phyloP scores from a whole-genome alignment of 2,329 filamentous ascomycete species.

The Aspergillus sp. region DNA sequence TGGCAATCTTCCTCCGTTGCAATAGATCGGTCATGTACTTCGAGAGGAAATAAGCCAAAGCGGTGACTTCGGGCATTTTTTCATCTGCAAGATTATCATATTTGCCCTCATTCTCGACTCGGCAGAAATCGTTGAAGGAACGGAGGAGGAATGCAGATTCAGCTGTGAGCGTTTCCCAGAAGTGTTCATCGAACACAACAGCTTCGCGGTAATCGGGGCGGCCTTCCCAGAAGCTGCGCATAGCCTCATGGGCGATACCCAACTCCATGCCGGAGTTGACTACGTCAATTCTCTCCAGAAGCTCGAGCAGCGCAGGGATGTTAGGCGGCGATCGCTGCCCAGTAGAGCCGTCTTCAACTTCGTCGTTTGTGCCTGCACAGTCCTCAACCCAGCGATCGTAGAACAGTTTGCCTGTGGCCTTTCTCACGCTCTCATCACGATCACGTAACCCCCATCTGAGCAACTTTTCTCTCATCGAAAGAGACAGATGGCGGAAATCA shows the following conservation, averaged over 20 bases:
- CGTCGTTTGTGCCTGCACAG: slow-evolving; percentile 68
- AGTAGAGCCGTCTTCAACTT: slow-evolving; percentile 52
- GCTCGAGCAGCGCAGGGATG: slow-evolving; percentile 80
- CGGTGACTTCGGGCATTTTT: slow-evolving; percentile 92
- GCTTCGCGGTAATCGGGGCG: slow-evolving; percentile 59
- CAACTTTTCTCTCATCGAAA: slow-evolving; percentile 93
- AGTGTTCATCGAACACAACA: slow-evolving; percentile 44
- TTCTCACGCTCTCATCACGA: slow-evolving; percentile 88
- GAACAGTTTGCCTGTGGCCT: slow-evolving; percentile 86
- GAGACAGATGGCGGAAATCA: slow-evolving; percentile 88
- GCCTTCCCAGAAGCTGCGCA: slow-evolving; percentile 95
- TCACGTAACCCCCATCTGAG: slow-evolving; percentile 92
- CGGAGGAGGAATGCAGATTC: slow-evolving; percentile 88
- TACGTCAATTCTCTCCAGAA: slow-evolving; percentile 91
- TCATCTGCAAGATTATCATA: slow-evolving; percentile 78
- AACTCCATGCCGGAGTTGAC: slow-evolving; percentile 85
- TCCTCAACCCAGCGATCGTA: slow-evolving; percentile 97
- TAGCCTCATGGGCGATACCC: slow-evolving; percentile 87
- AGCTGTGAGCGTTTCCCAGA: slow-evolving; percentile 55
- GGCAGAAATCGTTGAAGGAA: slow-evolving; percentile 93
- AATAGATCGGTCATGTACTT: slow-evolving; percentile 64
- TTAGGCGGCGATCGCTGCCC: slow-evolving; percentile 60
- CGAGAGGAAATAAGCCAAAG: slow-evolving; percentile 81
- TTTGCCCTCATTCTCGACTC: slow-evolving; percentile 68
- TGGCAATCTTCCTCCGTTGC: slow-evolving; percentile 34